A percentile compares a stretch with the other conserved stretches of the same genome.
Conservation (phyloP, 2,329 filamentous ascomycete species). For the Claviceps sp. region DNA sequence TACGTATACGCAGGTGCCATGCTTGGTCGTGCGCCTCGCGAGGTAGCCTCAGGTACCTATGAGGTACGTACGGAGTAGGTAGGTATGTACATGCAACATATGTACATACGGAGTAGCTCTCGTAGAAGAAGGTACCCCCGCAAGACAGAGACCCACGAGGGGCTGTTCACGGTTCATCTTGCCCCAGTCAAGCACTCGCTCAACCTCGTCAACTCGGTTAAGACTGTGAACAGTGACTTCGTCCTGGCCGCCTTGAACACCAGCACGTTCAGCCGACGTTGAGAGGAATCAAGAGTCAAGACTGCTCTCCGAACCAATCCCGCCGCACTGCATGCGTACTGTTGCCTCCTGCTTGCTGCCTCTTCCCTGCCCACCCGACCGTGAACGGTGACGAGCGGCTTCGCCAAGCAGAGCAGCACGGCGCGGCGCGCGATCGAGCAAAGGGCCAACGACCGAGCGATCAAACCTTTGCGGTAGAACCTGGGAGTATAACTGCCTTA, state of each 20-base stretch:
- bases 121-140: neutral
- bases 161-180: neutral
- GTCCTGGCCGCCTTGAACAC: neutral
- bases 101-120: neutral
- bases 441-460: neutral
- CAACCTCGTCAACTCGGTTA: neutral
- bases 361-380: neutral
- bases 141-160: neutral
- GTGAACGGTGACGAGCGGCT: neutral
- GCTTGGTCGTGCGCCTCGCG: too few relatives aligned
- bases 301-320: neutral
- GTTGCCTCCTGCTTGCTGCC: neutral
- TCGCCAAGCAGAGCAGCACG: neutral
- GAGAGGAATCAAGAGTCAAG: neutral
- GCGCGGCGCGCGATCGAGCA: neutral
- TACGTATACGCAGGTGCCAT: too few relatives aligned
- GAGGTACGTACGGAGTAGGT: too few relatives aligned
- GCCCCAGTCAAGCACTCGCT: neutral
- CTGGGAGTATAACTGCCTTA: neutral
- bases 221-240: neutral
- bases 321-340: neutral
- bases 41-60: too few relatives aligned
- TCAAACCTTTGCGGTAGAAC: neutral
- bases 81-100: too few relatives aligned
- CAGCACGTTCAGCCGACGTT: neutral